Evolutionary conservation across 2,329 filamentous ascomycete species (phyloP), one percentile per base, ranked within the genome.

Genomic region (Emmonsiellopsis sp.): DNA sequence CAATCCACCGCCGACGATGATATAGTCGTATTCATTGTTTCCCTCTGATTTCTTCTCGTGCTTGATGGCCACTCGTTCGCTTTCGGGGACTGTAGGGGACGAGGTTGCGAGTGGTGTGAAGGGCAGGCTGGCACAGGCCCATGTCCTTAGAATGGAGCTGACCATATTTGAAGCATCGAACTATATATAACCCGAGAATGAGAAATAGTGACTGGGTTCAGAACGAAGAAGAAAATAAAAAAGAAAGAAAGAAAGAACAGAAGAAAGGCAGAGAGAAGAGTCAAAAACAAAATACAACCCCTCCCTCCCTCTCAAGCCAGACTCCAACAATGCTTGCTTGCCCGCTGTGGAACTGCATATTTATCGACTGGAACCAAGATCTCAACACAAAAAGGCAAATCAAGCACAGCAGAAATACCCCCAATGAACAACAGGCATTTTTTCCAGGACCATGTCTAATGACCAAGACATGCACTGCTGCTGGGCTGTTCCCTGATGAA

Each of bases 1-100:
- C 42, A 50, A 40, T 21, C 53, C 53, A 13, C 53, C 53, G 36
- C 53, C 53, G 27, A 55, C 51, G 27, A 55, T 52, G 46, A 55
- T 50, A 33, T 53, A 53, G 34, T 55, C 53, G 39, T 49, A 55
- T 14, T 40, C 32, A 46, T 52, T 27, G 13, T 13, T 21, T 17
- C 11, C 17, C 17, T 17, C n/a, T n/a, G 17, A 7, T 42, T 27
- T 13, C 6, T 52, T 52, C 2, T 21, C 42, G 27, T 48, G 13
- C 8, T n/a, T 43, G 42, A 48, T 14, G 7, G 17, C 32, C 50
- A 52, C 37, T 8, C 10, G 21, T 7, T 10, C 31, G n/a, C 14
- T 27, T 27, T 27, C 21, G 21, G 21, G 21, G 5, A 31, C 3
- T 1, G 21, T 11, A 17, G 33, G 14, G 6, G 50, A 21, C 9